A percentile compares a stretch with the other conserved stretches of the same genome.
Conservation (phyloP, 352 stramenopile genomes). For the Phytophthora chlamydospora region DNA sequence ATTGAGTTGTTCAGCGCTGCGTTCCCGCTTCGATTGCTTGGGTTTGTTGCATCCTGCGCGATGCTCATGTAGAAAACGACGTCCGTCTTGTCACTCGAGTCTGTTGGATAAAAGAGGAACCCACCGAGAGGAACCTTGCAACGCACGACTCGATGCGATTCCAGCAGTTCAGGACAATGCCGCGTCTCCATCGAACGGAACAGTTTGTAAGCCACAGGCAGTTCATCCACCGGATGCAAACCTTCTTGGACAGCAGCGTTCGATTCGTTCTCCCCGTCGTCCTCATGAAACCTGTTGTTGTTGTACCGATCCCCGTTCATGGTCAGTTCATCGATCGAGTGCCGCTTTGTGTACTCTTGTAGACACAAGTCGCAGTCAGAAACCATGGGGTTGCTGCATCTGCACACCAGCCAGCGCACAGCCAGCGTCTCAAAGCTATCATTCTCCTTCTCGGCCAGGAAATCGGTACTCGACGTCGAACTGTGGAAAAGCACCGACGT, state of each 20-base stretch:
- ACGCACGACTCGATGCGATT: slow-evolving; percentile 67
- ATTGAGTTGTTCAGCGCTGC: slow-evolving; percentile 13
- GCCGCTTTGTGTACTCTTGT: slow-evolving; percentile 70
- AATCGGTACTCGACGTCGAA: slow-evolving; percentile 23
- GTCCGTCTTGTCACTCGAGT: slow-evolving; percentile 61
- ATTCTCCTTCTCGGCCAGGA: slow-evolving; percentile 4
- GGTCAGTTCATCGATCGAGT: slow-evolving; percentile 54
- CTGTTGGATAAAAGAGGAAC: slow-evolving; percentile 73
- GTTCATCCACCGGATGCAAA: slow-evolving; percentile 27
- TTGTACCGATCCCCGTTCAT: slow-evolving; percentile 37
- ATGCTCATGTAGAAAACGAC: slow-evolving; percentile 84
- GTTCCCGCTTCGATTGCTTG: slow-evolving; percentile 6
- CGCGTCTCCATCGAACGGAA: slow-evolving; percentile 70
- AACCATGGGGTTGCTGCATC: slow-evolving; percentile 66
- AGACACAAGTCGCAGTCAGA: slow-evolving; percentile 79
- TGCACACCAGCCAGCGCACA: slow-evolving; percentile 76
- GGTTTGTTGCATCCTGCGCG: slow-evolving; percentile 19
- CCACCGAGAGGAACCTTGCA: slow-evolving; percentile 64
- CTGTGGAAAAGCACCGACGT: slow-evolving; percentile 80
- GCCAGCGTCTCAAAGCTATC: slow-evolving; percentile 52
- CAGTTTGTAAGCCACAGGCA: slow-evolving; percentile 75
- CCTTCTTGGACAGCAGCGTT: slow-evolving; percentile 9
- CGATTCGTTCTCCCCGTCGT: slow-evolving; percentile 16
- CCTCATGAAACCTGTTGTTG: slow-evolving; percentile 45
- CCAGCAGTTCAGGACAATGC: slow-evolving; percentile 65